Conservation (phyloP, 1,284 basidiomycete species). For the Baeospora myosura region DNA sequence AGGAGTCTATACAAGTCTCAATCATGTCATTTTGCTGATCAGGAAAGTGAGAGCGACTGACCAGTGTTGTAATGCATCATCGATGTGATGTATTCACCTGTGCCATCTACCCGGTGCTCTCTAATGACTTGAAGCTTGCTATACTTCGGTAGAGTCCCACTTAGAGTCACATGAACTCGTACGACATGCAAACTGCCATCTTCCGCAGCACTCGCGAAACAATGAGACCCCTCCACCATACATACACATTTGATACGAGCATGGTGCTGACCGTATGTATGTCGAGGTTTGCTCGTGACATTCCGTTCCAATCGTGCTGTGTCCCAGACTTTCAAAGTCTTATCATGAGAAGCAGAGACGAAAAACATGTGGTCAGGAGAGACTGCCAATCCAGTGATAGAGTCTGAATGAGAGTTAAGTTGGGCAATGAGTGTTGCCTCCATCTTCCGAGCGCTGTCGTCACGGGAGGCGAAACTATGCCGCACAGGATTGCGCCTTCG, state of each 20-base stretch:
- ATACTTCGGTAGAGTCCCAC: slow-evolving; percentile 70
- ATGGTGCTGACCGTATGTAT: slow-evolving; percentile 74
- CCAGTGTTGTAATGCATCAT: slow-evolving; percentile 74
- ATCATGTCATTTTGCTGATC: not conserved
- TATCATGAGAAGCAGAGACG: slow-evolving; percentile 82
- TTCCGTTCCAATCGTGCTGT: slow-evolving; percentile 44
- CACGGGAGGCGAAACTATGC: slow-evolving; percentile 55
- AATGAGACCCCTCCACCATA: slow-evolving; percentile 77
- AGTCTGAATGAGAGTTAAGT: slow-evolving; percentile 77
- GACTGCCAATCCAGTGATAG: slow-evolving; percentile 76
- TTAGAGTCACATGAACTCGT: slow-evolving; percentile 65
- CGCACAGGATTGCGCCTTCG: slow-evolving; percentile 66
- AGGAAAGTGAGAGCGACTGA: slow-evolving; percentile 22
- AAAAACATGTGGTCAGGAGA: slow-evolving; percentile 95
- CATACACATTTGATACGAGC: slow-evolving; percentile 77
- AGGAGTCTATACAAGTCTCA: slow-evolving; percentile 37
- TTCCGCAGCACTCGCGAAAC: slow-evolving; percentile 82
- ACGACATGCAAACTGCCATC: slow-evolving; percentile 83
- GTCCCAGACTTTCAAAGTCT: slow-evolving; percentile 67
- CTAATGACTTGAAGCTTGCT: slow-evolving; percentile 69
- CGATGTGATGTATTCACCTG: slow-evolving; percentile 71
- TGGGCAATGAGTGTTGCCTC: slow-evolving; percentile 81
- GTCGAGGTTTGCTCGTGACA: slow-evolving; percentile 67
- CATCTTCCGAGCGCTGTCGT: slow-evolving; percentile 45
- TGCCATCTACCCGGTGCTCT: slow-evolving; percentile 61